Evolutionary conservation across 805 yeast species (phyloP), one percentile per base, ranked within the genome.

Genomic region (Ogataea dorogensis): DNA sequence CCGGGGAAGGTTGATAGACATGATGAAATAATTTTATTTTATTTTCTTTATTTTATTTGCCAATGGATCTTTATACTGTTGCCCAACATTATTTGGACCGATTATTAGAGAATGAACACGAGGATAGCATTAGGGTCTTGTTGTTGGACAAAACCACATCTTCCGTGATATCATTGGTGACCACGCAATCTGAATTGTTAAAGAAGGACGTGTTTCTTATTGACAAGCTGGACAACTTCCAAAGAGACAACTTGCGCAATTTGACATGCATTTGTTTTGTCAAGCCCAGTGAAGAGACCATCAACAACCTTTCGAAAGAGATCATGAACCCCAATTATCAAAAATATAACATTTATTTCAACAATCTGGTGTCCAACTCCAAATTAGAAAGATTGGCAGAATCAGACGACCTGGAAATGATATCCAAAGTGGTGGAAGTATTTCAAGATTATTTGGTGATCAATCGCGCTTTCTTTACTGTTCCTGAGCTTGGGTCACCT

Each of bases 301-400:
- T 93, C 14, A 70, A 72, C 22, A 53, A 60, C 25, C 62, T 93
- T 24, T 61, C 77, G 7, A 70, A 73, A 17, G 99, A 93, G 59
- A 64, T 93, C 35, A 63, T 73, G 23, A 68, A 69, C 39, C 98
- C 98, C 0, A 87, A 79, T 50, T 93, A 88, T 63, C 75, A 80
- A 22, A 71, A 69, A 22, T 93, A 93, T 61, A 81, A 81, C 51
- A 58, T 93, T 13, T 86, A 71, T 51, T 87, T 91, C 68, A 83
- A 78, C 56, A 88, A 88, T 56, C 67, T 77, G 11, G 71, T 89
- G 19, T 70, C 77, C 33, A 93, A 91, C 61, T 68, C 79, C 17
- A 84, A 86, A 45, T 59, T 93, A 48, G 99, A 93, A 56, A 70
- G 85, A 33, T 56, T 93, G 30, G 98, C 98, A 0, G 96, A 87